Evolutionary conservation across 192 early-diverging fungal species (phyloP).

Genomic region (Allomyces macrogynus): DNA sequence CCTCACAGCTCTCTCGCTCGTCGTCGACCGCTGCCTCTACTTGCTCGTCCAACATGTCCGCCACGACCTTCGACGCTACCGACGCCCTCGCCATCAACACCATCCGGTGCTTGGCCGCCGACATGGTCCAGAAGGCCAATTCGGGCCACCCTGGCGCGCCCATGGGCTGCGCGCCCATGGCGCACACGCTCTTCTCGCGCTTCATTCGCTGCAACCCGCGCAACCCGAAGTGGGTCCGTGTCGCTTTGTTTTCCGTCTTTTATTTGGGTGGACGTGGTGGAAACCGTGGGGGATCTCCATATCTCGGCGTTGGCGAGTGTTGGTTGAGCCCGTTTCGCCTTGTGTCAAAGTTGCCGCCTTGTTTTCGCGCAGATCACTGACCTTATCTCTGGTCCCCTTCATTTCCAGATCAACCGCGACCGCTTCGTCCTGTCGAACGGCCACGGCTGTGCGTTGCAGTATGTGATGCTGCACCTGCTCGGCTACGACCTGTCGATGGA

Average conservation of each 20-base stretch:
- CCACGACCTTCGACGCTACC: slow-evolving; percentile 12
- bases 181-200: slow-evolving; percentile 68
- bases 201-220: slow-evolving; percentile 68
- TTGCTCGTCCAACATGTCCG: not conserved
- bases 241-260: not conserved
- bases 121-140: slow-evolving; percentile 70
- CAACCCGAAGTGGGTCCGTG: slow-evolving; percentile 71
- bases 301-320: too few relatives aligned
- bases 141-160: slow-evolving; percentile 95
- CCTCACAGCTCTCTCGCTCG: too few relatives aligned
- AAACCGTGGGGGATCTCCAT: too few relatives aligned
- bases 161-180: slow-evolving; percentile 96
- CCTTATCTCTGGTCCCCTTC: not conserved
- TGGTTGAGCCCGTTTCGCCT: too few relatives aligned
- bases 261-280: not conserved
- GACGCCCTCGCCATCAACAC: slow-evolving; percentile 59
- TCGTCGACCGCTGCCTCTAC: too few relatives aligned
- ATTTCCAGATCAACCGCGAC: slow-evolving; percentile 61
- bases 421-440: slow-evolving; percentile 96
- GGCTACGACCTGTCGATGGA: slow-evolving; percentile 75
- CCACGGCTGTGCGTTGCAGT: slow-evolving; percentile 86
- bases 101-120: slow-evolving; percentile 74
- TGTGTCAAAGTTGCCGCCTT: too few relatives aligned
- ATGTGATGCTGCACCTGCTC: slow-evolving; percentile 66
- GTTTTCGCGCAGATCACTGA: too few relatives aligned